Conservation (phyloP, 257 asterid genomes). For the Misopates orontium region DNA sequence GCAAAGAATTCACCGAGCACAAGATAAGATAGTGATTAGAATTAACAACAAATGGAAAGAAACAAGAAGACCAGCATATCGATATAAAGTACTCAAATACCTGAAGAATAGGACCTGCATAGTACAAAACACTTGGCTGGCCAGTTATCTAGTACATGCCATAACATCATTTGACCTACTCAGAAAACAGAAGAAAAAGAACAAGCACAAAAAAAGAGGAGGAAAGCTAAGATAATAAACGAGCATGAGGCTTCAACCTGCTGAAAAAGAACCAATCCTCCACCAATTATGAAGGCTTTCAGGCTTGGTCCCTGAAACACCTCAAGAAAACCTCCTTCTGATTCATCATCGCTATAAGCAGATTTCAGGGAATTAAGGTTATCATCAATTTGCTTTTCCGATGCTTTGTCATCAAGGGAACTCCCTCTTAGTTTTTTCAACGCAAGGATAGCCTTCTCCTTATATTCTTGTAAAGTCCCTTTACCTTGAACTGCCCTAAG, state of each 20-base stretch:
- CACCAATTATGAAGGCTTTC: slow-evolving; percentile 92
- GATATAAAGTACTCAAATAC: slow-evolving; percentile 35
- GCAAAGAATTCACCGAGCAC: slow-evolving; percentile 16
- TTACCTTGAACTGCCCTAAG: slow-evolving; percentile 92
- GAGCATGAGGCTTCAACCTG: slow-evolving; percentile 55
- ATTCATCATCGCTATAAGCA: slow-evolving; percentile 63
- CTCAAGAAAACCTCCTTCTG: slow-evolving; percentile 71
- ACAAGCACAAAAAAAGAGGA: background rate
- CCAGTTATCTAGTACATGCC: slow-evolving; percentile 73
- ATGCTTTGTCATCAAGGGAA: slow-evolving; percentile 58
- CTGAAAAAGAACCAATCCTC: slow-evolving; percentile 96
- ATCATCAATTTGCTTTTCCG: slow-evolving; percentile 83
- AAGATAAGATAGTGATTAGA: slow-evolving; percentile 2
- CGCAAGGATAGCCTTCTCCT: slow-evolving; percentile 75
- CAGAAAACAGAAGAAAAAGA: background rate
- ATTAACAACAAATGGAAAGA: slow-evolving; percentile 8
- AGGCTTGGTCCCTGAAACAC: slow-evolving; percentile 86
- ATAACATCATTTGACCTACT: slow-evolving; percentile 20
- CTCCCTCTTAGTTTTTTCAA: slow-evolving; percentile 81
- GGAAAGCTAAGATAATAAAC: slow-evolving; percentile 18
- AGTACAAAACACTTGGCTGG: slow-evolving; percentile 96
- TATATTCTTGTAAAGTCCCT: slow-evolving; percentile 75
- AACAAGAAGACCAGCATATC: background rate
- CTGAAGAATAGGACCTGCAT: slow-evolving; percentile 98
- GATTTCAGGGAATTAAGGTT: slow-evolving; percentile 70